These are phyloP conservation scores for Colletotrichum musae DNA, from an alignment of 2,329 filamentous ascomycete species.

Conservation along the genomic window DNA sequence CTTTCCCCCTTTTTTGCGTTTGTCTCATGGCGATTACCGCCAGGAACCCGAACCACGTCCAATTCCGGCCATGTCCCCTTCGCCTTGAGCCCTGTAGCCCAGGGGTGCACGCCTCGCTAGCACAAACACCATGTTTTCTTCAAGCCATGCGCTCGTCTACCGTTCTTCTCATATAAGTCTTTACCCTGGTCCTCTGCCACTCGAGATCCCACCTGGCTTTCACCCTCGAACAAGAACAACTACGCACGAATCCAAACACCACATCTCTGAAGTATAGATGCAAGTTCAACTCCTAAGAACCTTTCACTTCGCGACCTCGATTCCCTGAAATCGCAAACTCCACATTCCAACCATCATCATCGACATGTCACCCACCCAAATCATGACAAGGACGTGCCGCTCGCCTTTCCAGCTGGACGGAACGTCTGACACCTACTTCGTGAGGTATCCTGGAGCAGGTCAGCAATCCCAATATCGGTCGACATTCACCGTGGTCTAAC, in stretches of 20 bases:
- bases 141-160: slow-evolving; percentile 11
- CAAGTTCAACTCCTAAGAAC: neutral
- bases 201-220: neutral
- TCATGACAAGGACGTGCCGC: slow-evolving; percentile 20
- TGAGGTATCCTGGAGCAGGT: slow-evolving; percentile 35
- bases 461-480: neutral
- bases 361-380: slow-evolving; percentile 37
- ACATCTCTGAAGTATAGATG: slow-evolving; percentile 18
- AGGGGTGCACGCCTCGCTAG: slow-evolving; percentile 20
- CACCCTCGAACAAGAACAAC: neutral
- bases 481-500: slow-evolving; percentile 6
- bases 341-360: neutral
- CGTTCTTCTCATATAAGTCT: slow-evolving; percentile 27
- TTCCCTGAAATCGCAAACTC: neutral
- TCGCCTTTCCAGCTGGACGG: slow-evolving; percentile 35
- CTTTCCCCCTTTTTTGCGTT: slow-evolving; percentile 20
- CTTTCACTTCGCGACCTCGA: neutral
- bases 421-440: slow-evolving; percentile 30
- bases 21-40: slow-evolving; percentile 21
- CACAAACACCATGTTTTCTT: slow-evolving; percentile 12
- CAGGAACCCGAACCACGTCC: slow-evolving; percentile 12
- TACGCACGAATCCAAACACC: neutral
- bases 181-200: neutral
- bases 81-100: neutral
- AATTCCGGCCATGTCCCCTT: slow-evolving; percentile 28